Base-by-base conservation (phyloP, 2,329 filamentous ascomycete species). In the Pyrenophora seminiperda region DNA sequence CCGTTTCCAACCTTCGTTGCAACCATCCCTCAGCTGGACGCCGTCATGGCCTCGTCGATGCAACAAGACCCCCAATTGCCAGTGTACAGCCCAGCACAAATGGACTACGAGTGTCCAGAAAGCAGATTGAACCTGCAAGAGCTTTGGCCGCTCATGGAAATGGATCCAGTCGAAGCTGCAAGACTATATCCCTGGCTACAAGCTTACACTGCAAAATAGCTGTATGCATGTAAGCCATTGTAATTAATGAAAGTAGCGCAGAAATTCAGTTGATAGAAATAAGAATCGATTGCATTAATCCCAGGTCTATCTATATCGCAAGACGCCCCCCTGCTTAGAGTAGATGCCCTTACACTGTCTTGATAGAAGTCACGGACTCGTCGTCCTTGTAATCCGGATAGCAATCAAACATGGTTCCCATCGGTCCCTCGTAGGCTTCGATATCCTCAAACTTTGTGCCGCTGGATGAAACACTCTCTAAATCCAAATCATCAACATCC, bases 371-470 rank as follows among this genome's bases (percentile, higher is more conserved):
- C 5, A 48, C 11, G 2, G 18, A 48, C 14, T 24, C 14, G 7
- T 22, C 5, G 13, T 48, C 24, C n/a, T 41, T 14, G 1, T 15
- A 15, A 11, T 45, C 41, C 11, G 33, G 13, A 36, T 31, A 36
- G 18, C n/a, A 1, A 46, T 34, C 10, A 5, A 29, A 36, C 7
- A 31, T 22, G 1, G 11, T 10, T 19, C 14, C 37, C 7, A 33
- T 13, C 2, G 17, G 22, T 47, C 33, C 10, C n/a, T 29, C 18
- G 14, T 55, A 55, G 3, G 30, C 22, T 20, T 47, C 22, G 6
- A 52, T 49, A 18, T 55, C 30, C 32, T 52, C 27, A 27, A 52
- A 55, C n/a, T 42, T 10, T 22, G 39, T 54, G 15, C 29, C 29
- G 13, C 7, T 36, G 4, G 41, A 47, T 4, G 32, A 47, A 29